phyloP scores from a whole-genome alignment of 306 rosid genomes.

The Quercus cerris region DNA sequence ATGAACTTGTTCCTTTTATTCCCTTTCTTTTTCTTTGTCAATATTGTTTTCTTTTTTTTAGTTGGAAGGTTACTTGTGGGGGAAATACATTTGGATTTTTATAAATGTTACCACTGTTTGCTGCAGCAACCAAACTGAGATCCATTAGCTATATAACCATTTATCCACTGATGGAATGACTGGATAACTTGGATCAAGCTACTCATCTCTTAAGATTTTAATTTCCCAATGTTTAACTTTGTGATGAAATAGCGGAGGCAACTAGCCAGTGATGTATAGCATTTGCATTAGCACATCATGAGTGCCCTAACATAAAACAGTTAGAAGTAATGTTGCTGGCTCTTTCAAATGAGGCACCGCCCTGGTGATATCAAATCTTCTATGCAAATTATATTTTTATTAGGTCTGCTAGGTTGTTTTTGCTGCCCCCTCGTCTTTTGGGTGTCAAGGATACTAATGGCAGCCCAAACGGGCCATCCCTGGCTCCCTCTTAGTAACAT shows the following conservation, averaged over 20 bases:
- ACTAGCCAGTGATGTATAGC: conserved; percentile 23
- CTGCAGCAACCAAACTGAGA: conserved; percentile 53
- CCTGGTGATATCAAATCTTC: conserved; percentile 17
- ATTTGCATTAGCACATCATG: conserved; percentile 11
- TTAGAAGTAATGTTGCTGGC: conserved; percentile 22
- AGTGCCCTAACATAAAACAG: conserved; percentile 8
- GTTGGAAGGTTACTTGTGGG: not conserved
- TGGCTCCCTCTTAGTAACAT: conserved; percentile 16
- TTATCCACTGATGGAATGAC: conserved; percentile 31
- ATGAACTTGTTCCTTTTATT: not conserved
- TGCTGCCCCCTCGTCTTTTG: conserved; percentile 22
- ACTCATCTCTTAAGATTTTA: conserved; percentile 14
- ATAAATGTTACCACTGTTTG: conserved; percentile 14
- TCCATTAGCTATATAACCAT: conserved; percentile 14
- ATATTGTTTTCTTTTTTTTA: not conserved
- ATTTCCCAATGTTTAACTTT: not conserved
- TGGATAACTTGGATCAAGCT: conserved; percentile 25
- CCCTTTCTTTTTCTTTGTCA: not conserved
- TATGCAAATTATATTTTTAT: conserved; percentile 18
- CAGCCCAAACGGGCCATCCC: conserved; percentile 18
- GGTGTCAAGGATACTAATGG: conserved; percentile 45
- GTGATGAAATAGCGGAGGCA: conserved; percentile 22
- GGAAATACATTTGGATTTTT: conserved; percentile 12
- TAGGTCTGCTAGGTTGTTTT: conserved; percentile 17
- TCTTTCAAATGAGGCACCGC: conserved; percentile 23